These are phyloP conservation scores for Graphiopsis chlorocephala DNA, from an alignment of 2,329 filamentous ascomycete genomes.

Conservation along the genomic window DNA sequence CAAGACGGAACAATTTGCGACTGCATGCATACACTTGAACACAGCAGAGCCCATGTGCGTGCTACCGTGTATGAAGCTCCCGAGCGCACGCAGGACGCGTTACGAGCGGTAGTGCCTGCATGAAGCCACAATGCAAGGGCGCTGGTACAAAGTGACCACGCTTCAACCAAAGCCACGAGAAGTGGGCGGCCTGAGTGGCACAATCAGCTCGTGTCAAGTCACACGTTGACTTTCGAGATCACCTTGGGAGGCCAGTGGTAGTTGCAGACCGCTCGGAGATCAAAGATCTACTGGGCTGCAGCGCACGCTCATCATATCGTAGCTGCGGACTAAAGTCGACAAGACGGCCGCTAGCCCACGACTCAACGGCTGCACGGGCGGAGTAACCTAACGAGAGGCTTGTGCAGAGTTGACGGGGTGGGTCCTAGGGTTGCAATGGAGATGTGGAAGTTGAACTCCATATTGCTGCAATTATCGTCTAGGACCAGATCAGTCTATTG, in stretches of 20 bases:
- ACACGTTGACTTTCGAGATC: neutral
- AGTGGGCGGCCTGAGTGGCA: constrained; percentile 13
- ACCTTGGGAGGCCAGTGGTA: neutral
- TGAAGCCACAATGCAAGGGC: constrained; percentile 23
- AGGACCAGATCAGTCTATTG: constrained; percentile 7
- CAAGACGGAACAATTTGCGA: neutral
- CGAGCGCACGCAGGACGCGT: constrained; percentile 10
- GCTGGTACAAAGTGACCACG: constrained; percentile 15
- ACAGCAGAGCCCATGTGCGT: neutral
- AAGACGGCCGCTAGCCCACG: neutral
- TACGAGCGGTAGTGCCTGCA: constrained; percentile 25
- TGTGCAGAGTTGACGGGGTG: constrained; percentile 5
- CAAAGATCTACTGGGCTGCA: constrained; percentile 3
- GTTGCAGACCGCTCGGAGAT: constrained; percentile 10
- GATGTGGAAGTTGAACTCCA: neutral
- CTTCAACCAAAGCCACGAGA: constrained; percentile 27
- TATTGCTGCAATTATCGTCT: constrained; percentile 8
- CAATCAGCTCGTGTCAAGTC: constrained; percentile 8
- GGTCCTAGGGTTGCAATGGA: neutral
- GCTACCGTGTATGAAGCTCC: neutral
- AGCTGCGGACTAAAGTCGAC: neutral
- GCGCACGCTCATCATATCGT: neutral
- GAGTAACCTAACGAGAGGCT: constrained; percentile 4
- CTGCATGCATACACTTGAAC: neutral
- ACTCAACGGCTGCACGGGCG: constrained; percentile 13